Base-by-base conservation (phyloP, 2,329 filamentous ascomycete species). In the Phialophora macrospora region DNA sequence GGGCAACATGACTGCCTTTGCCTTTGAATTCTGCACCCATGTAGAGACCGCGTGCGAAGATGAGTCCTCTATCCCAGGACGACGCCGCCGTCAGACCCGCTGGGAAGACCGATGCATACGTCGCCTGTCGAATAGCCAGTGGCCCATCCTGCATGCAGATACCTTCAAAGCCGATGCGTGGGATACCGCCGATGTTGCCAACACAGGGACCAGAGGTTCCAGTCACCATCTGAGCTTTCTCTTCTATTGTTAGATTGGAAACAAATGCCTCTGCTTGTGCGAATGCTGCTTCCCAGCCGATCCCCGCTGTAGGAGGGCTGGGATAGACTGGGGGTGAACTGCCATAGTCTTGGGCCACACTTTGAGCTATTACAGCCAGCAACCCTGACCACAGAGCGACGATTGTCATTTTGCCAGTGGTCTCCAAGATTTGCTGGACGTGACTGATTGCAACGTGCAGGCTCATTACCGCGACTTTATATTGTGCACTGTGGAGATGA, bases 221-320 rank as follows among this genome's bases (percentile, higher is more conserved):
- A 41, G 76, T 75, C 2, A 78, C 77, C 38, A 76, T 72, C 65
- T 79, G 80, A 4, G 77, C 74, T 63, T 82, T 81, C 65, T 82
- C 80, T 38, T 79, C 76, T 6, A 77, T 69, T 1, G 78, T 80
- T 56, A 82, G 71, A 48, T 78, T 74, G 0, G 74, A 73, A 14
- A 81, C 77, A 14, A 82, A 72, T 1, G 71, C 72, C 63, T 72
- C 74, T 2, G 80, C 80, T 63, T 78, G 77, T 12, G 70, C 60
- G 41, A 77, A 77, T 0, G 78, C 77, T 14, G 69, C 68, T 28
- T 74, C 73, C 78, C 78, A 80, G 5, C 77, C 77, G 11, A 74
- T 67, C 4, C 75, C 75, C 9, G 66, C 65, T 4, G 61, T 66
- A 17, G 64, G 46, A n/a, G 70, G 70, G 14, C 62, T 67, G 12